Evolutionary conservation across 2,329 filamentous ascomycete species (phyloP).

Genomic region (Aspergillus fumigatus): DNA sequence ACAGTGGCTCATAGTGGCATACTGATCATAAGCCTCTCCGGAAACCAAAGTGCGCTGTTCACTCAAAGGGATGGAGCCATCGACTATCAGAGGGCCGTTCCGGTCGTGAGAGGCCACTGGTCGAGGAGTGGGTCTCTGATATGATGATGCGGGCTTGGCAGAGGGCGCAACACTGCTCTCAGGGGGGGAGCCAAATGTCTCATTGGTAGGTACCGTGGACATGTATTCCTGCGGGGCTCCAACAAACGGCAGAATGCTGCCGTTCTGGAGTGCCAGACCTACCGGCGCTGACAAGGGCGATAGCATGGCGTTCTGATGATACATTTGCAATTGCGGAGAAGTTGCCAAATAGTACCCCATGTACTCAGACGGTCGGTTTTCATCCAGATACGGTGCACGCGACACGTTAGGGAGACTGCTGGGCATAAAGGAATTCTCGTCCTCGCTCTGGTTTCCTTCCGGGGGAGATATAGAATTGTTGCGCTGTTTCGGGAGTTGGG

Average conservation of each 20-base stretch:
- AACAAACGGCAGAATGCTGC: constrained; percentile 31
- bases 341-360: constrained; percentile 44
- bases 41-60: constrained; percentile 31
- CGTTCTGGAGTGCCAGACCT: constrained; percentile 37
- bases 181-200: constrained; percentile 18
- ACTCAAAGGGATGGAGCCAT: constrained; percentile 42
- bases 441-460: constrained; percentile 30
- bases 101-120: constrained; percentile 26
- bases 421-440: constrained; percentile 26
- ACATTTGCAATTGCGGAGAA: constrained; percentile 39
- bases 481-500: constrained; percentile 27
- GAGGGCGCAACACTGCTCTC: constrained; percentile 21
- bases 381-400: constrained; percentile 32
- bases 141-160: constrained; percentile 15
- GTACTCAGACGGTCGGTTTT: constrained; percentile 39
- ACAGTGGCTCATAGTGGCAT: constrained; percentile 34
- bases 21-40: constrained; percentile 34
- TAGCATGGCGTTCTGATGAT: constrained; percentile 36
- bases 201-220: constrained; percentile 21
- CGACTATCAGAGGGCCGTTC: constrained; percentile 42
- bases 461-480: constrained; percentile 28
- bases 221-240: constrained; percentile 33
- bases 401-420: constrained; percentile 33
- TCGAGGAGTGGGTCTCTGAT: constrained; percentile 24
- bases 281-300: constrained; percentile 36